Percentiles rank a stretch among this genome's conserved stretches.
These are phyloP conservation scores for Epichloe aotearoae DNA, from an alignment of 2,329 filamentous ascomycete genomes.

Conservation along the genomic window DNA sequence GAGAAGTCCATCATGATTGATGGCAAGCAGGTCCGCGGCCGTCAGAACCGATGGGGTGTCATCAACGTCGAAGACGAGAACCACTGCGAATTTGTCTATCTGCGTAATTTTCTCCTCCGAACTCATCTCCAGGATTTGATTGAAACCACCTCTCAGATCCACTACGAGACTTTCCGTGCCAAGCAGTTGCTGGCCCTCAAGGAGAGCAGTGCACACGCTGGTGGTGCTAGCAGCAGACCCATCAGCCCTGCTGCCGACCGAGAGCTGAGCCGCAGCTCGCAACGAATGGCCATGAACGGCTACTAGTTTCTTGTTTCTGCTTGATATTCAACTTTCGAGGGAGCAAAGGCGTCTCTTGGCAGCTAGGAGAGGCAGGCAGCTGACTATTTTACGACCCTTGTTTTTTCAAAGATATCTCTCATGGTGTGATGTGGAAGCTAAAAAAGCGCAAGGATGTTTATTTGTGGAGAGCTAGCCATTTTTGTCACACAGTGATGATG, in stretches of 20 bases:
- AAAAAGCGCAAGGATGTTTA: conserved; percentile 11
- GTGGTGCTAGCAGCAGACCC: conserved; percentile 64
- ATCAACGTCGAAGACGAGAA: conserved; percentile 99
- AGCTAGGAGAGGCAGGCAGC: conserved; percentile 9
- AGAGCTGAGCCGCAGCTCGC: conserved; percentile 91
- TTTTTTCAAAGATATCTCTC: conserved; percentile 12
- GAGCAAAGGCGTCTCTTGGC: conserved; percentile 22
- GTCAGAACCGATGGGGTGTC: conserved; percentile 98
- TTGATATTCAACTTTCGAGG: conserved; percentile 18
- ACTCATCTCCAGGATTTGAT: conserved; percentile 98
- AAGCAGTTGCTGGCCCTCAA: conserved; percentile 97
- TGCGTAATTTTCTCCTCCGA: conserved; percentile 95
- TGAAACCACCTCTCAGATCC: conserved; percentile 98
- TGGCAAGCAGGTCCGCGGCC: conserved; percentile 91
- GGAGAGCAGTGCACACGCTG: conserved; percentile 83
- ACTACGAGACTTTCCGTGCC: conserved; percentile 99
- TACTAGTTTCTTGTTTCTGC: conserved; percentile 48
- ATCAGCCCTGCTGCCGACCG: conserved; percentile 92
- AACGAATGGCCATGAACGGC: conserved; percentile 97
- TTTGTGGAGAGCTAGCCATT: conserved; percentile 10
- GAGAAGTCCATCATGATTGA: conserved; percentile 97
- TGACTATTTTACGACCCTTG: conserved; percentile 14
- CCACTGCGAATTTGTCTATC: conserved; percentile 98
- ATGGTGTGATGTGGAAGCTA: conserved; percentile 16
- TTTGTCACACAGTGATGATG: conserved; percentile 9